A percentile compares a stretch with the other conserved stretches of the same genome.
Evolutionary conservation across 2,329 filamentous ascomycete species (phyloP).

Genomic region (Teratosphaeria destructans): DNA sequence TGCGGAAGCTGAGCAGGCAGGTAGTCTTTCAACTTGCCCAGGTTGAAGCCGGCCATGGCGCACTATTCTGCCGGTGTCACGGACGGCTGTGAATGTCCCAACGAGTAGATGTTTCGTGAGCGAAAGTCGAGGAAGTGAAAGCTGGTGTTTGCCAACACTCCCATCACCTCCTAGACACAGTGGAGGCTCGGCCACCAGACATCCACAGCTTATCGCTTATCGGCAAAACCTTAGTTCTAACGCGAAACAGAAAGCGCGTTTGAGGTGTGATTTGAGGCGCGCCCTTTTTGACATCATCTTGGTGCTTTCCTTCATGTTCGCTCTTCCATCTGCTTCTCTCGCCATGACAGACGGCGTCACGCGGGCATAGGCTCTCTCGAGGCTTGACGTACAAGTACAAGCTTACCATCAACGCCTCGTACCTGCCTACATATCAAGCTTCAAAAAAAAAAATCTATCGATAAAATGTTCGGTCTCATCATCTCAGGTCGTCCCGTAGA

Average conservation of each 20-base stretch:
- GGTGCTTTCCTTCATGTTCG: background rate
- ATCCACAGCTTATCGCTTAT: background rate
- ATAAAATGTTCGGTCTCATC: constrained; percentile 50
- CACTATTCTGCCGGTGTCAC: background rate
- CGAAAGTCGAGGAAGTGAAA: background rate
- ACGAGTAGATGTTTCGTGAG: background rate
- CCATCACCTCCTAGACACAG: background rate
- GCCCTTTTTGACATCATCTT: background rate
- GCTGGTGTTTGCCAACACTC: background rate
- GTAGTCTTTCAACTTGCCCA: constrained; percentile 17
- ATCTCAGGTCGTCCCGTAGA: constrained; percentile 51
- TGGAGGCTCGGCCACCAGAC: background rate
- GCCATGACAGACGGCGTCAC: background rate
- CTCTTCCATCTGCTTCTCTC: background rate
- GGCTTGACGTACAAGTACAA: background rate
- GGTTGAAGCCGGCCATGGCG: constrained; percentile 21
- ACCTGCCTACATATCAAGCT: too few relatives aligned
- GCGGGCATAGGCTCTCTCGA: background rate
- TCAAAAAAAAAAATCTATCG: background rate
- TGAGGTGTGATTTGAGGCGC: background rate
- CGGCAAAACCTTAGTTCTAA: background rate
- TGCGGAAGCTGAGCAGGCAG: constrained; percentile 8
- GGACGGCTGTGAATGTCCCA: background rate
- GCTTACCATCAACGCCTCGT: background rate
- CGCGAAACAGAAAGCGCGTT: background rate